phyloP scores from a whole-genome alignment of 2,329 filamentous ascomycete genomes.

The Arthrobotrys pseudoclavata region DNA sequence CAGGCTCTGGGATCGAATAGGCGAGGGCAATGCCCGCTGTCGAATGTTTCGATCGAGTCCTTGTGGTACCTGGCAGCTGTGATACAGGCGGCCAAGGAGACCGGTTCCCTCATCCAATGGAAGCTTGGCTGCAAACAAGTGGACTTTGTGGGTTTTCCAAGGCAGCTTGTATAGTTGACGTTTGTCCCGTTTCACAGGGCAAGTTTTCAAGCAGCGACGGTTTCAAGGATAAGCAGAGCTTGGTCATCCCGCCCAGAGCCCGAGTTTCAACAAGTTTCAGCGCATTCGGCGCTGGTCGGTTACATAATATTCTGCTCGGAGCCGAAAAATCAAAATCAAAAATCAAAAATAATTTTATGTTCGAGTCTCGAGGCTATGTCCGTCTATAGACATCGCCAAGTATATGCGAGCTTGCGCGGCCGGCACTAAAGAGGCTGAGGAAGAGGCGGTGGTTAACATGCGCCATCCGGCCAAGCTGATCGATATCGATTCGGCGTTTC shows the following conservation, averaged over 20 bases:
- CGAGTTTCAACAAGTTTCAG: constrained; percentile 47
- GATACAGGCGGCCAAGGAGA: constrained; percentile 7
- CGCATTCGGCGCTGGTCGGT: not conserved
- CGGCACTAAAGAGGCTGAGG: constrained; percentile 9
- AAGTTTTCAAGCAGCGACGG: constrained; percentile 45
- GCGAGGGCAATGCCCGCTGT: constrained; percentile 9
- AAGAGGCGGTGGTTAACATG: constrained; percentile 25
- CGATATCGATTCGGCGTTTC: constrained; percentile 26
- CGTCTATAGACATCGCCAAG: constrained; percentile 21
- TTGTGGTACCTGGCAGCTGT: constrained; percentile 14
- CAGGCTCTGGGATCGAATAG: constrained; percentile 13
- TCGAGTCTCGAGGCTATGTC: not conserved
- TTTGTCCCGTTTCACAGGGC: constrained; percentile 53
- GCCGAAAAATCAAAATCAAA: constrained; percentile 4
- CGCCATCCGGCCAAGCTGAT: constrained; percentile 28
- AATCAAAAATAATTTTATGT: not conserved
- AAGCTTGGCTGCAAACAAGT: constrained; percentile 6
- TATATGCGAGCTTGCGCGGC: not conserved
- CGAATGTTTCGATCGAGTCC: constrained; percentile 19
- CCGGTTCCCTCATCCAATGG: constrained; percentile 18
- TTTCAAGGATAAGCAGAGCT: constrained; percentile 51
- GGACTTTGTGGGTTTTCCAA: not conserved
- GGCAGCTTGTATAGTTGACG: constrained; percentile 45
- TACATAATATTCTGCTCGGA: not conserved
- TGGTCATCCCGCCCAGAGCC: constrained; percentile 20